Evolutionary conservation across 176 grass and related monocot genomes (phyloP), one percentile per base, ranked within the genome.

Genomic region (Oryza australiensis): DNA sequence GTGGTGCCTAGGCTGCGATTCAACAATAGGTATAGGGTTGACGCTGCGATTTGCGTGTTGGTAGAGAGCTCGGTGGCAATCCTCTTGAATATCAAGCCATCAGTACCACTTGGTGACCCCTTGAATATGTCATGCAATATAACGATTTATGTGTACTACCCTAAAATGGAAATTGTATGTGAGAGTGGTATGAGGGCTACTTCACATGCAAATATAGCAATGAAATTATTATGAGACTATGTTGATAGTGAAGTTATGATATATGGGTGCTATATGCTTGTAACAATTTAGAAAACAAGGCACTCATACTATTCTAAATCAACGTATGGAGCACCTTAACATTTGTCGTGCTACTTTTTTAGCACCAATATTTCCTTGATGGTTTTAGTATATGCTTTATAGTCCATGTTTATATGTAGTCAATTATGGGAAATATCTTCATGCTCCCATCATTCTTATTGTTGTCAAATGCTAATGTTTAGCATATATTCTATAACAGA

Each of bases 401-500:
- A 60, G 45, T 35, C 77, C 20, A 37, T 53, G 26, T 45, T 28
- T 24, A 49, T 59, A 62, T 72, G 26, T 60, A 46, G 63, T 70
- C 20, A 40, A 77, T 40, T 86, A 28, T 64, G 29, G 23, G 64
- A 64, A 82, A 82, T 87, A 43, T 9, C 60, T 60, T 48, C 7
- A 20, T 78, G 14, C 22, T 73, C 70, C 43, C 42, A 62, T 34
- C 62, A 46, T 78, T 75, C n/a, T 5, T 80, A 62, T 43, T 82
- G 49, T 43, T 38, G 35, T 30, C 35, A 75, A 74, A 69, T 69
- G 62, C 76, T 88, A 88, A 88, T 88, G 68, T 88, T 84, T 69
- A 48, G 64, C 72, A 63, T 68, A 62, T 84, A 79, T 88, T 75
- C 48, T 28, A 79, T 80, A 84, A 62, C 81, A 88, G 81, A 88